Base-by-base conservation (phyloP, 208 protist species). In the Zelonia costaricensis region DNA sequence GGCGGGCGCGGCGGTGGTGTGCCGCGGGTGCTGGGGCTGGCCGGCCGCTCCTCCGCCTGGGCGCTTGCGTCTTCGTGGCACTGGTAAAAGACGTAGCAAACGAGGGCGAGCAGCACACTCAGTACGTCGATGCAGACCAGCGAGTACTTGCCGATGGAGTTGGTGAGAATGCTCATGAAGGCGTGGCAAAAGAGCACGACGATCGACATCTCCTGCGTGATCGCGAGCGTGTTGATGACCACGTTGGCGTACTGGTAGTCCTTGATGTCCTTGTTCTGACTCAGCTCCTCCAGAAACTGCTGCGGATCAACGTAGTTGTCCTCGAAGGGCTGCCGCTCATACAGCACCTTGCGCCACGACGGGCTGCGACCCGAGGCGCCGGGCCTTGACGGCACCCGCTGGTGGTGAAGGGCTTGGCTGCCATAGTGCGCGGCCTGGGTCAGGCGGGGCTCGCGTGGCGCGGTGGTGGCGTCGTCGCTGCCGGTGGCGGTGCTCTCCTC, bases 231-330 rank as follows among this genome's bases (percentile, higher is more conserved):
- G 59, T 91, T 84, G 60, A 80, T 78, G 30, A 95, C 76, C 10
- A 97, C 84, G 15, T 88, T 80, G 2, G 45, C 42, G 70, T 92
- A 95, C 43, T 84, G 51, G 70, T 95, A 93, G 30, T 62, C 78
- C 44, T 69, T 76, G 33, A 94, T 64, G 48, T 94, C 85, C 23
- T 81, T 80, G 76, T 97, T 97, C 30, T 88, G 44, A 16, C 78
- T 60, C 59, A 97, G 66, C 38, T 92, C 85, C 68, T 82, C 64
- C 55, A 95, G 62, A 58, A 97, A 97, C 55, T 86, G 77, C 4
- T 68, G 46, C 0, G 78, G 80, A 61, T 97, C 91, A 0, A 95
- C 88, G 59, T 93, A 97, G 71, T 94, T 97, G 61, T 97, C 92
- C 60, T 95, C 92, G 40, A 91, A 95, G 9, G 84, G 84, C 69